Base-by-base conservation (phyloP, 768 basidiomycete species). In the Daedaleopsis nitida region DNA sequence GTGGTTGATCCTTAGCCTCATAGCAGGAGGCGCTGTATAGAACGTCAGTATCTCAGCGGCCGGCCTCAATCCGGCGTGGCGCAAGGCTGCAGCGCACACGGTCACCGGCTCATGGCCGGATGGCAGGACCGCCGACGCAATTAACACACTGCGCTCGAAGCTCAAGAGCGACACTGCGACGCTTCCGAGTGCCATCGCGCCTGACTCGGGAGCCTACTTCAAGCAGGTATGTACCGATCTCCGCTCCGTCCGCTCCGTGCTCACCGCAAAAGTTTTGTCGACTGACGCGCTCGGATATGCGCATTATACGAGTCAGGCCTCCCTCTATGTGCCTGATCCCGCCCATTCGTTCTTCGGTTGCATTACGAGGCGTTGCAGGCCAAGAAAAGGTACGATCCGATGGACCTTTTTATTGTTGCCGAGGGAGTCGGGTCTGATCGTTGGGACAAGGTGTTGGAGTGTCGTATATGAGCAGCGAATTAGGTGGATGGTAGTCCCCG, bases 41-140 rank as follows among this genome's bases (percentile, higher is more conserved):
- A 66, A 68, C 19, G 65, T 69, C 37, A 69, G 75, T n/a, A 73
- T 80, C 0, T 71, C 75, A 44, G 74, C 79, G 3, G 71, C 71
- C 2, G 82, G 78, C 17, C 64, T 82, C 21, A 76, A 82, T 64
- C 82, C 81, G n/a, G 77, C 76, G 0, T 84, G 82, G 80, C 72
- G 82, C n/a, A 70, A 75, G 14, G 75, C 80, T 2, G 44, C 81
- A 7, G 69, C 72, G 5, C 66, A 80, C 34, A 62, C 72, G 8
- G 52, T 64, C 11, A 66, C 68, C 27, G 58, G 60, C 58, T 2
- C 21, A n/a, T 62, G 74, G 72, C 56, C 53, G 0, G 73, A 73
- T 7, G 63, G 59, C 1, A 32, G 66, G 11, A 45, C 64, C 14
- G 23, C 57, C 2, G 23, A 38, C 1, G 68, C 64, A 5, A 70